These are phyloP conservation scores for Fraxinus sp. DNA, from an alignment of 305 asterid genomes.

Conservation along the genomic window DNA sequence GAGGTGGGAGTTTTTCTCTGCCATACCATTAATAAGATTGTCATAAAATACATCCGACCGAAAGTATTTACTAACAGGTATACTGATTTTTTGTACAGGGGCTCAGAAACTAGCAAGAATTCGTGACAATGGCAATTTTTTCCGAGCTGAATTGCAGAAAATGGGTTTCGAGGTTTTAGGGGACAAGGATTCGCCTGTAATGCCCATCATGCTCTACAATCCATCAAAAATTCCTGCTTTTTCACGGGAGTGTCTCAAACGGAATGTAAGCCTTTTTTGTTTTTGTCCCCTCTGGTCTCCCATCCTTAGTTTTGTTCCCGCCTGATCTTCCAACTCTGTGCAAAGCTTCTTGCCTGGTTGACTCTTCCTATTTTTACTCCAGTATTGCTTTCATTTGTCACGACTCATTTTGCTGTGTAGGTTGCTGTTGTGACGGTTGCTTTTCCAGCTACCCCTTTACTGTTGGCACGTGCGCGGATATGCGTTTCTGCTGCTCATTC, in stretches of 20 bases:
- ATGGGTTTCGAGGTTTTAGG: conserved; percentile 99
- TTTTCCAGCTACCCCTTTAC: conserved; percentile 96
- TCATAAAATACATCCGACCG: not conserved
- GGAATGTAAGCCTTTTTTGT: conserved; percentile 44
- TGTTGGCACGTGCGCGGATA: conserved; percentile 55
- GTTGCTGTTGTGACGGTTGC: conserved; percentile 96
- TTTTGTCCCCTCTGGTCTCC: not conserved
- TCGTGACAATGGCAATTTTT: conserved; percentile 89
- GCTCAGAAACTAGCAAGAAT: conserved; percentile 87
- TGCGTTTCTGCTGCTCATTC: conserved; percentile 95
- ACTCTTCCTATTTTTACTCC: not conserved
- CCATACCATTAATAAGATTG: conserved; percentile 7
- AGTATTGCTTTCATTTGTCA: not conserved
- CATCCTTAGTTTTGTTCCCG: not conserved
- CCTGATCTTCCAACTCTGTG: not conserved
- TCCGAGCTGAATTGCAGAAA: conserved; percentile 86
- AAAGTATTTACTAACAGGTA: conserved; percentile 15
- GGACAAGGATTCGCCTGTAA: conserved; percentile 94
- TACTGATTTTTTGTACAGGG: conserved; percentile 46
- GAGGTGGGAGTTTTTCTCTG: conserved; percentile 55
- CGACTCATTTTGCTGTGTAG: conserved; percentile 34
- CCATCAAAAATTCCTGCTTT: conserved; percentile 97
- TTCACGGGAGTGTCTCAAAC: conserved; percentile 91
- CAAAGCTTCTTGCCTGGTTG: not conserved
- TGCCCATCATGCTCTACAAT: conserved; percentile 97